Conservation (phyloP, 805 yeast genomes). For the Candida hispaniensis region DNA sequence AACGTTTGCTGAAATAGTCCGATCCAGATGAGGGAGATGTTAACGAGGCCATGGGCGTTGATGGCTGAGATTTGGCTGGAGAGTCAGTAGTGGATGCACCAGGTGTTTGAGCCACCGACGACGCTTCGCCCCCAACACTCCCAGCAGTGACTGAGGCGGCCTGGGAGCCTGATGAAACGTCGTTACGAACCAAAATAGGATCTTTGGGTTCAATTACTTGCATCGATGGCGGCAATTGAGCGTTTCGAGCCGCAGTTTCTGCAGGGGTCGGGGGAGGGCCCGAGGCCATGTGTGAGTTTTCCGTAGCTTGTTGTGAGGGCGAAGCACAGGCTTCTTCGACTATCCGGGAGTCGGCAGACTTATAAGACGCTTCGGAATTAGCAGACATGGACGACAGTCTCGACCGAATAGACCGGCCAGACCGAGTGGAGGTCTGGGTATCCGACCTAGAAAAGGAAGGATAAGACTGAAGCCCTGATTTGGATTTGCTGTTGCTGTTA, state of each 20-base stretch:
- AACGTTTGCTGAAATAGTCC: slow-evolving; percentile 19
- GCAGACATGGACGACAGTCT: slow-evolving; percentile 21
- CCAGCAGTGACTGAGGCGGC: slow-evolving; percentile 1
- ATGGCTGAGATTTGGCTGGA: slow-evolving; percentile 8
- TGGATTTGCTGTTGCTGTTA: slow-evolving; percentile 29
- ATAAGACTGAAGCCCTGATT: slow-evolving; percentile 27
- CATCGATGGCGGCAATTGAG: slow-evolving; percentile 54
- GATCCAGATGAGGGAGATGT: slow-evolving; percentile 6
- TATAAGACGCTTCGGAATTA: slow-evolving; percentile 20
- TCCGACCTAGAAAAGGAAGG: slow-evolving; percentile 32
- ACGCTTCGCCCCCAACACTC: slow-evolving; percentile 2
- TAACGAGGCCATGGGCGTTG: neutral
- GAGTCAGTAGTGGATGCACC: slow-evolving; percentile 2
- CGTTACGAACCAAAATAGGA: slow-evolving; percentile 54
- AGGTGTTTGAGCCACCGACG: slow-evolving; percentile 7
- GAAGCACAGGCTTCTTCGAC: slow-evolving; percentile 7
- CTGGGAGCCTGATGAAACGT: no score
- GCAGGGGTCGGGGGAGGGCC: neutral
- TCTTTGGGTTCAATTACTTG: slow-evolving; percentile 58
- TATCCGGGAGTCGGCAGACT: slow-evolving; percentile 19
- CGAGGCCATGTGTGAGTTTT: slow-evolving; percentile 1
- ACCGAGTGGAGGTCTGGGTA: slow-evolving; percentile 33
- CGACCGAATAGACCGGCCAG: slow-evolving; percentile 28
- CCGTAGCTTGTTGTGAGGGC: neutral
- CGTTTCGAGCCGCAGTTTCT: no score